Conservation (phyloP, 2,329 filamentous ascomycete genomes). For the Verticillium nonalfalfae region DNA sequence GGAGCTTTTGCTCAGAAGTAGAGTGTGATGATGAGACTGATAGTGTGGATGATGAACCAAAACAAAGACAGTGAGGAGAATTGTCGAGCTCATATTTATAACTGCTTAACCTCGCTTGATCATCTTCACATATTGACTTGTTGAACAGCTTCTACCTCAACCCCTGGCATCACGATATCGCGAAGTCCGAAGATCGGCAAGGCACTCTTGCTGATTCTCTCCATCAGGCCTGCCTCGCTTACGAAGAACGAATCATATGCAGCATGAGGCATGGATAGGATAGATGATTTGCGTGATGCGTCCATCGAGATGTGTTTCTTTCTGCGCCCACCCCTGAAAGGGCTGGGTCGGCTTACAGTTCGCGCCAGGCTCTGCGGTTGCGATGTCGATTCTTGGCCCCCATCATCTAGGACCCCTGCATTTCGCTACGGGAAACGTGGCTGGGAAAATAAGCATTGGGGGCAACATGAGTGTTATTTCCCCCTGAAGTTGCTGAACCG, state of each 20-base stretch:
- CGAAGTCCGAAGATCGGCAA: neutral
- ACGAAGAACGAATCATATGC: neutral
- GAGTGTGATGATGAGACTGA: conserved; percentile 1
- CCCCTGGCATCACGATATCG: neutral
- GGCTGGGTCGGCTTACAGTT: neutral
- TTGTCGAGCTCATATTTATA: neutral
- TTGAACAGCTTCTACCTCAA: neutral
- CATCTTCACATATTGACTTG: neutral
- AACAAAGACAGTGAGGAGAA: neutral
- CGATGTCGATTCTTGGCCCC: neutral
- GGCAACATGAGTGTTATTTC: no score
- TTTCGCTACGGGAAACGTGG: neutral
- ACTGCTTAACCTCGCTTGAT: neutral
- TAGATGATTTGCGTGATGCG: neutral
- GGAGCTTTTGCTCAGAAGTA: neutral
- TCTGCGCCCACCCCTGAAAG: neutral
- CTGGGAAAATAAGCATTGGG: neutral
- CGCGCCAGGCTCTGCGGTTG: neutral
- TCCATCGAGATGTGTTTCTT: neutral
- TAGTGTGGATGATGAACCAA: neutral
- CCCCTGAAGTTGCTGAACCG: neutral
- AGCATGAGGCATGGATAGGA: neutral
- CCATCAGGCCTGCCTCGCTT: neutral
- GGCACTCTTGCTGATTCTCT: neutral
- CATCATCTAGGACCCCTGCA: neutral